Base-by-base conservation (phyloP, 768 basidiomycete species). In the Termitomyces titanicus region DNA sequence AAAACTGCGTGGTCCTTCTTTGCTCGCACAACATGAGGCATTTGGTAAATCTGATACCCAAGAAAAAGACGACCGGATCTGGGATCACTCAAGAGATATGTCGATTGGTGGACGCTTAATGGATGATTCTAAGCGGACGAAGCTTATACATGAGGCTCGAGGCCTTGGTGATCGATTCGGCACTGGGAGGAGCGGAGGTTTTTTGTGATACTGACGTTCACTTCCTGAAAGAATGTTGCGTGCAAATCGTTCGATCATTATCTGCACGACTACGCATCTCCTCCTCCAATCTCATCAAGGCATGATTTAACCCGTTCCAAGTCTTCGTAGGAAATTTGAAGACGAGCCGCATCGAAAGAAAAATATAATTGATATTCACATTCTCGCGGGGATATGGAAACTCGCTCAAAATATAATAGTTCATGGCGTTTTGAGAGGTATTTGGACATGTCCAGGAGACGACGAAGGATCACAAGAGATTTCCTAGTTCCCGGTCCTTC, bases 81-180 rank as follows among this genome's bases (percentile, higher is more conserved):
- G 96, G 96, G 96, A 99, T 62, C 93, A 92, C 64, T 75, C 84
- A 34, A 78, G 94, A 27, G 93, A 96, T 69, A 97, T 99, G 94
- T 81, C 80, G 2, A 63, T 96, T 3, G 86, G 86, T 1, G 95
- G 96, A 13, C 75, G 91, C 47, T 75, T 97, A 29, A 89, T 99
- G 91, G 94, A 92, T 64, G 95, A 97, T 56, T 79, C 76, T 43
- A 86, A 90, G 66, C 79, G 96, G 58, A 78, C 81, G 52, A 85
- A 84, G 64, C 77, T 92, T 68, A 77, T 98, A 64, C 81, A 78
- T 54, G 94, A 98, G 60, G 88, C 94, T 11, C 84, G 82, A 58
- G 84, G 86, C 6, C 74, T 98, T 15, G 85, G 88, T 31, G 91
- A 92, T 64, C 76, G 93, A 51, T 98, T 98, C 66, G 91, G 91